A percentile compares a stretch with the other conserved stretches of the same genome.
phyloP scores from a whole-genome alignment of 352 stramenopile species.

The Phytophthora cactorum region DNA sequence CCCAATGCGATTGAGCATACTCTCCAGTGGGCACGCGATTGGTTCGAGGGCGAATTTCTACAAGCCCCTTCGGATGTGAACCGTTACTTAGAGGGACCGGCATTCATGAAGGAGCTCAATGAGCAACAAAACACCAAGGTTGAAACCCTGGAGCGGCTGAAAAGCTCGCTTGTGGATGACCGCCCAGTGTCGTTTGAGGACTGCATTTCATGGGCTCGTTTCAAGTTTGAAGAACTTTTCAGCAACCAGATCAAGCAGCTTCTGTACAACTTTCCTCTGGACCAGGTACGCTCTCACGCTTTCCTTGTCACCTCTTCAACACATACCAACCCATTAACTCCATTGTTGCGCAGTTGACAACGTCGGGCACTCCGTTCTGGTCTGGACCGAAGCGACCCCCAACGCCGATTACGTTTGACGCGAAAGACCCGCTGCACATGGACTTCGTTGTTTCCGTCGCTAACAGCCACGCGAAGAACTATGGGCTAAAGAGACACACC shows the following conservation, averaged over 20 bases:
- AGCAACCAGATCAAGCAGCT: conserved; percentile 98
- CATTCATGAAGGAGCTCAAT: conserved; percentile 94
- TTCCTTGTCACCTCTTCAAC: conserved; percentile 1
- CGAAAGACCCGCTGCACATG: conserved; percentile 92
- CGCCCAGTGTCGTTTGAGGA: conserved; percentile 95
- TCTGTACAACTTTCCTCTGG: conserved; percentile 98
- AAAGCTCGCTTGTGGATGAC: conserved; percentile 93
- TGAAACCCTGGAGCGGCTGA: conserved; percentile 95
- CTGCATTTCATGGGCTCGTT: conserved; percentile 97
- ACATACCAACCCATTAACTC: neutral
- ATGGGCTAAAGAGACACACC: conserved; percentile 86
- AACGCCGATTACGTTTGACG: conserved; percentile 93
- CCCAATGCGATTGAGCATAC: conserved; percentile 99
- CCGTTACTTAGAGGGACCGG: conserved; percentile 82
- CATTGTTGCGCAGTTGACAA: conserved; percentile 81
- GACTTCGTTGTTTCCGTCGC: conserved; percentile 97
- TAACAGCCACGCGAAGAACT: conserved; percentile 95
- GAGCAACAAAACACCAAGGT: conserved; percentile 98
- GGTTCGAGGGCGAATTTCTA: conserved; percentile 99
- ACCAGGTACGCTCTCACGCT: conserved; percentile 70
- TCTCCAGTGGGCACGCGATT: conserved; percentile 98
- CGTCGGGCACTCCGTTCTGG: conserved; percentile 98
- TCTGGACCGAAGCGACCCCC: conserved; percentile 97
- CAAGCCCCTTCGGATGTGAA: conserved; percentile 97
- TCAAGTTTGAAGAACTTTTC: conserved; percentile 99